Evolutionary conservation across 345 rosid species (phyloP), one percentile per base, ranked within the genome.

Genomic region (Citrus maxima): DNA sequence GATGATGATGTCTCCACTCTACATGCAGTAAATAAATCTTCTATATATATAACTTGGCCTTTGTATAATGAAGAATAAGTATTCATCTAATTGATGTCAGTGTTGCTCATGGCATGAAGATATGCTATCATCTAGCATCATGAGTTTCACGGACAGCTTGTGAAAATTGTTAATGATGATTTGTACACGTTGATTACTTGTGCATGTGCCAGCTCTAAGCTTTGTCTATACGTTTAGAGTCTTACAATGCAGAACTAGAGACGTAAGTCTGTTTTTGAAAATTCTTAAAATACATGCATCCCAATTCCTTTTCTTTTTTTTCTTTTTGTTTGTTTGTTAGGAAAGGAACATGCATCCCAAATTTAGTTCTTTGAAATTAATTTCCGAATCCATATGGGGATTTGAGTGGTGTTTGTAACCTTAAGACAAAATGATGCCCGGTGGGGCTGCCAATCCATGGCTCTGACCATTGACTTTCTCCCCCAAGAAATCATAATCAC

Each of bases 391-490:
- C 61, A 70, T 34, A 66, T 70, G 69, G 67, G 67, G 38, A 68
- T 77, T 63, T 59, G 62, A 72, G 56, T 70, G 73, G 4, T 46
- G 71, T 19, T 18, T 37, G 22, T 8, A 3, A 79, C 67, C 30
- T 46, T 7, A 65, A 75, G 73, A 73, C 80, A 79, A 5, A 69
- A 37, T 40, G 70, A 82, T 82, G 19, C n/a, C 9, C 22, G 24
- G 73, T 62, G 79, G 81, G 82, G 68, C 42, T 64, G 37, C 67
- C 68, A 66, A 66, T 66, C 49, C 70, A n/a, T 21, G 62, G 51
- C 65, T 56, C 21, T 72, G 49, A 35, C 54, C 14, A 7, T 38
- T 6, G 38, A 59, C 65, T 73, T 59, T 14, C 65, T 46, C 25
- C 12, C 32, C 30, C 22, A n/a, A 5, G 24, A 73, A 59, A 58